phyloP scores from a whole-genome alignment of 140 eudicot genomes.

The Eryngium alpinum region DNA sequence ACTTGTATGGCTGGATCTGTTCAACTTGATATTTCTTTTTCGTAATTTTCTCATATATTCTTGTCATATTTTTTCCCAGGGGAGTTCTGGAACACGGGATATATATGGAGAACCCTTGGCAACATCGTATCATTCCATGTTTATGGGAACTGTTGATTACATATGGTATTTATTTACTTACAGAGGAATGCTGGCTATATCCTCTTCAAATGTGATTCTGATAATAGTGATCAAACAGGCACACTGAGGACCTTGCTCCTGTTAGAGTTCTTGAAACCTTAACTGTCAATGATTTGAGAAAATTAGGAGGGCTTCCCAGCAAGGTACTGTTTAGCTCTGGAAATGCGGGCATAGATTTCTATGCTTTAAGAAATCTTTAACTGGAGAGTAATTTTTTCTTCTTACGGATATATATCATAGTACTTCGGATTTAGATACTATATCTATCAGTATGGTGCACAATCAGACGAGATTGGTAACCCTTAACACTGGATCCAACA shows the following conservation, averaged over 20 bases:
- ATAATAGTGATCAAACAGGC: constrained; percentile 37
- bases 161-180: constrained; percentile 42
- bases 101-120: constrained; percentile 62
- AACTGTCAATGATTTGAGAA: constrained; percentile 41
- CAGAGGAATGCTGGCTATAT: not conserved
- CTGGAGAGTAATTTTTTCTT: not conserved
- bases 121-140: constrained; percentile 57
- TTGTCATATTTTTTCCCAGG: constrained; percentile 38
- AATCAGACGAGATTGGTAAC: no score
- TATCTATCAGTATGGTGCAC: no score
- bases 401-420: no score
- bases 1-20: not conserved
- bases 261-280: constrained; percentile 71
- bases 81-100: constrained; percentile 54
- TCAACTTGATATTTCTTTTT: constrained; percentile 2
- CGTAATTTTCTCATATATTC: not conserved
- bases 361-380: not conserved
- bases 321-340: constrained; percentile 36
- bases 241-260: constrained; percentile 60
- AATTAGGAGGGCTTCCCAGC: constrained; percentile 63
- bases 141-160: constrained; percentile 74
- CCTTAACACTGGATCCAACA: no score
- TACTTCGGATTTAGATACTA: not conserved
- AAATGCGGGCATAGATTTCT: not conserved
- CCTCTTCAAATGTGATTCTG: constrained; percentile 5